Conservation (phyloP, 805 yeast genomes). For the Nadsonia fulvescens region DNA sequence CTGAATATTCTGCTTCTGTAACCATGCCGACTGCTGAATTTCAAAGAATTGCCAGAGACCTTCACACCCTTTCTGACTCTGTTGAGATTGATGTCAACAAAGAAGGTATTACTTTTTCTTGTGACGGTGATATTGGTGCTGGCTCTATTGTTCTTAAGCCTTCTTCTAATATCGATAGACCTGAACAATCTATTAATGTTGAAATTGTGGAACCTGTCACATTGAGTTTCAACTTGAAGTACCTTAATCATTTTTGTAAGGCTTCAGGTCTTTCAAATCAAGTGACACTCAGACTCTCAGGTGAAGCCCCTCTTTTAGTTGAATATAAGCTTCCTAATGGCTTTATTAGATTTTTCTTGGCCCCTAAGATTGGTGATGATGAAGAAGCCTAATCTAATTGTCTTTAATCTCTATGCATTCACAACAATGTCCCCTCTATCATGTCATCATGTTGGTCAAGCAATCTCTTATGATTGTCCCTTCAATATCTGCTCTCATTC, state of each 20-base stretch:
- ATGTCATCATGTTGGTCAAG: no score
- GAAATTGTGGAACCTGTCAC: conserved; percentile 75
- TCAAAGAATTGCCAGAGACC: conserved; percentile 76
- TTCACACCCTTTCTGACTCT: conserved; percentile 74
- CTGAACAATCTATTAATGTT: conserved; percentile 50
- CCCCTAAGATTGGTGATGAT: conserved; percentile 93
- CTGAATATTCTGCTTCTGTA: conserved; percentile 74
- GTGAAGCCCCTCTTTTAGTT: conserved; percentile 83
- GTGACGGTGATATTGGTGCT: conserved; percentile 83
- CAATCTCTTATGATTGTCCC: no score
- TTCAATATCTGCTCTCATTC: no score
- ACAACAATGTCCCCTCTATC: no score
- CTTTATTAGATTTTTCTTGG: conserved; percentile 84
- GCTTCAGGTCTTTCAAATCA: conserved; percentile 63
- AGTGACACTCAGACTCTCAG: conserved; percentile 74
- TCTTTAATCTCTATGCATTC: no score
- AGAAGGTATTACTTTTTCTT: conserved; percentile 74
- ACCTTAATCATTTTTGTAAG: conserved; percentile 78
- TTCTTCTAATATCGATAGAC: conserved; percentile 53
- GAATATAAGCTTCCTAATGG: conserved; percentile 88
- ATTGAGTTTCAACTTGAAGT: conserved; percentile 80
- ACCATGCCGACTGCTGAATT: conserved; percentile 80
- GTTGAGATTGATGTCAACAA: conserved; percentile 73
- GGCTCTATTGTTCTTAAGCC: conserved; percentile 82
- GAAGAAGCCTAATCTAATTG: no score